Percentiles rank a stretch among this genome's conserved stretches.
phyloP scores from a whole-genome alignment of 1,139 yeast species.

The Pichia sp. region DNA sequence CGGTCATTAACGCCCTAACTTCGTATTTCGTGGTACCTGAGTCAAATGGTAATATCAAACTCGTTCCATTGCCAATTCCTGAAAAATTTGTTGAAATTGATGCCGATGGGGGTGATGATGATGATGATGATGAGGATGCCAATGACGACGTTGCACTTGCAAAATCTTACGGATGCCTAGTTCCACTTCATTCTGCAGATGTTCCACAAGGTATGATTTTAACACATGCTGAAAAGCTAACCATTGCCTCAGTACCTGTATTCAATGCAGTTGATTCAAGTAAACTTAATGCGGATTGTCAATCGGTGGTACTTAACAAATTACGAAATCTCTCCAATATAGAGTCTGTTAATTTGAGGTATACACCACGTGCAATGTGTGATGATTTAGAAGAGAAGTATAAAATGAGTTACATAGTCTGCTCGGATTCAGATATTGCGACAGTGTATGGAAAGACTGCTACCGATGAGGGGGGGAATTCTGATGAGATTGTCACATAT shows the following conservation, averaged over 20 bases:
- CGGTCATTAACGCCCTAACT: conserved; percentile 4
- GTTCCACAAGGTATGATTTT: conserved; percentile 60
- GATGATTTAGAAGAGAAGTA: conserved; percentile 22
- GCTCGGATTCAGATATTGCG: conserved; percentile 38
- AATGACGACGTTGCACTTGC: conserved; percentile 3
- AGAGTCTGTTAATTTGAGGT: conserved; percentile 37
- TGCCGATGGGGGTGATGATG: conserved; percentile 6
- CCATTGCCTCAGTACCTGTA: conserved; percentile 52
- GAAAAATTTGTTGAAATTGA: conserved; percentile 12
- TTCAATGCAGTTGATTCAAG: conserved; percentile 4
- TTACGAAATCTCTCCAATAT: conserved; percentile 41
- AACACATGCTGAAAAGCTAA: conserved; percentile 42
- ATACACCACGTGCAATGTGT: conserved; percentile 47
- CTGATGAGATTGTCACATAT: conserved; percentile 25
- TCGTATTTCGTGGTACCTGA: conserved; percentile 11
- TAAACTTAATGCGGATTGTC: conserved; percentile 1
- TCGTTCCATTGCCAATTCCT: conserved; percentile 35
- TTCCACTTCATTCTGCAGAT: conserved; percentile 59
- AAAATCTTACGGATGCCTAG: conserved; percentile 25
- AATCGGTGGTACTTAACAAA: conserved; percentile 17
- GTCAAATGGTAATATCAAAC: conserved; percentile 27
- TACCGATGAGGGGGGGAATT: conserved; percentile 10
- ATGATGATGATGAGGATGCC: conserved; percentile 3
- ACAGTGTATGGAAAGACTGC: conserved; percentile 26
- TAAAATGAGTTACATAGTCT: conserved; percentile 34